Percentiles rank a stretch among this genome's conserved stretches.
Evolutionary conservation across 169 alveolate genomes (phyloP).

Genomic region (Toxoplasma gondii): DNA sequence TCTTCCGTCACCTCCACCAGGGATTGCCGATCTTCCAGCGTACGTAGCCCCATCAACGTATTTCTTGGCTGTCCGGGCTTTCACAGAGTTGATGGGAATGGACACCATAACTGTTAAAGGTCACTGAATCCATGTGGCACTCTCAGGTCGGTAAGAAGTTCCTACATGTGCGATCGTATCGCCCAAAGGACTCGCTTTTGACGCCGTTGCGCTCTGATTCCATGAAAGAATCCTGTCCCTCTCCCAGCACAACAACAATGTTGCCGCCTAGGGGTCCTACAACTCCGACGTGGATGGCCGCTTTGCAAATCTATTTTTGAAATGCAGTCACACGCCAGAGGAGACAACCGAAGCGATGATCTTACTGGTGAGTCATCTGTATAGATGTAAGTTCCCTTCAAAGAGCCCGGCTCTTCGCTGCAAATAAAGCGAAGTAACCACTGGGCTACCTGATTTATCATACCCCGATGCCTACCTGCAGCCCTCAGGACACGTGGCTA

Average conservation of each 20-base stretch:
- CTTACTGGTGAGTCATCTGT: slow-evolving; percentile 85
- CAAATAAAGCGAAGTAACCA: not conserved
- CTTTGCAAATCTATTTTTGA: slow-evolving; percentile 83
- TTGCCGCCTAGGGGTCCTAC: slow-evolving; percentile 78
- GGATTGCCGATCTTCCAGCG: slow-evolving; percentile 44
- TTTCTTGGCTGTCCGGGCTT: slow-evolving; percentile 47
- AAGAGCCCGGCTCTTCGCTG: slow-evolving; percentile 49
- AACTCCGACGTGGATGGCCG: slow-evolving; percentile 92
- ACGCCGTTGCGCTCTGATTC: slow-evolving; percentile 42
- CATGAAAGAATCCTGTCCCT: slow-evolving; percentile 45
- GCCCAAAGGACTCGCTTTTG: slow-evolving; percentile 44
- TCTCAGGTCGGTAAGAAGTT: too few relatives aligned
- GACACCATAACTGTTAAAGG: slow-evolving; percentile 56
- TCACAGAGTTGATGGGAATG: not conserved
- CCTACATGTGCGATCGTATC: slow-evolving; percentile 53
- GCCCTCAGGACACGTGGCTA: slow-evolving; percentile 54
- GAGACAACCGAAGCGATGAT: slow-evolving; percentile 24
- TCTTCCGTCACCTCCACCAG: not conserved
- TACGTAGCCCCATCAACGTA: not conserved
- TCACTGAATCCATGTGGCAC: not conserved
- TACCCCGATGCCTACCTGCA: slow-evolving; percentile 43
- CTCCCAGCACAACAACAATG: slow-evolving; percentile 68
- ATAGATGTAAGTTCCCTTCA: slow-evolving; percentile 87
- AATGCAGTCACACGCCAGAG: slow-evolving; percentile 36
- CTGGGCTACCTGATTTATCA: not conserved